Evolutionary conservation across 441 rosid genomes (phyloP).

Genomic region (Populus trichocarpa): DNA sequence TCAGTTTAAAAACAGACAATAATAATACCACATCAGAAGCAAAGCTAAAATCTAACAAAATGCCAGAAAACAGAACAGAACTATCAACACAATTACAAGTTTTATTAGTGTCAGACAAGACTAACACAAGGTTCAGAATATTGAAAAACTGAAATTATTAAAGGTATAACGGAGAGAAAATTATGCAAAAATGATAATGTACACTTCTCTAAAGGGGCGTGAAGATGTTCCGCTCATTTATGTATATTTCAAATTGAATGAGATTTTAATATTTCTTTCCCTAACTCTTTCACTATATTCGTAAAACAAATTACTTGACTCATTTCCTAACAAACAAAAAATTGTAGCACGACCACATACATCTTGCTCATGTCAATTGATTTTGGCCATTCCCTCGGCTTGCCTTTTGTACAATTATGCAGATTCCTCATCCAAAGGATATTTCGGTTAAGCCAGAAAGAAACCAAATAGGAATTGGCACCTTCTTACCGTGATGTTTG

Average conservation of each 20-base stretch:
- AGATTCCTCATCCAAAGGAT: constrained; percentile 23
- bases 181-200: constrained; percentile 53
- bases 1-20: not conserved
- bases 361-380: constrained; percentile 38
- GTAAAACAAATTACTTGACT: constrained; percentile 32
- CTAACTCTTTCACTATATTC: constrained; percentile 40
- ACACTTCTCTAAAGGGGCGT: constrained; percentile 35
- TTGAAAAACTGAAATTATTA: not conserved
- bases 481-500: constrained; percentile 26
- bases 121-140: too few relatives aligned
- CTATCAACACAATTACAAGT: not conserved
- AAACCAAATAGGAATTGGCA: constrained; percentile 16
- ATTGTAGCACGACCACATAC: constrained; percentile 26
- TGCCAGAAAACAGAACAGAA: not conserved
- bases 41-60: not conserved
- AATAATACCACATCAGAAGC: not conserved
- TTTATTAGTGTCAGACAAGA: not conserved
- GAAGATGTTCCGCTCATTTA: constrained; percentile 27
- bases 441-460: constrained; percentile 24
- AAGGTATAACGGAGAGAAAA: constrained; percentile 7
- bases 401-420: constrained; percentile 18
- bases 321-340: constrained; percentile 19
- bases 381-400: constrained; percentile 33
- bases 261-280: constrained; percentile 13
- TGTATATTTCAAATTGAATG: constrained; percentile 27